Evolutionary conservation across 441 rosid species (phyloP).

Genomic region (Pelargonium cotyledonis): DNA sequence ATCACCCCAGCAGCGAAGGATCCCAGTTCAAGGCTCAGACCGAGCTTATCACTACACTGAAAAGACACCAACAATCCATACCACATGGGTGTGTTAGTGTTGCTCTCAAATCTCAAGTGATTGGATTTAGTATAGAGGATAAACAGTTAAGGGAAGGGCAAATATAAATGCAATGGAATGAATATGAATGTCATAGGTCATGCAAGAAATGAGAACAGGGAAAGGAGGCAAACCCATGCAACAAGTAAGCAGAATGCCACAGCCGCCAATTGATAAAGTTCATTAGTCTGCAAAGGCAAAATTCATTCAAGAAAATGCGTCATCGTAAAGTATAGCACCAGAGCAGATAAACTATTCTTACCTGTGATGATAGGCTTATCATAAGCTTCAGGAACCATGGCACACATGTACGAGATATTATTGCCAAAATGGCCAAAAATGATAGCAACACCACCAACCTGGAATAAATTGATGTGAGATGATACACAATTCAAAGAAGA

Average conservation of each 20-base stretch:
- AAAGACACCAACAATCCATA: conserved; percentile 25
- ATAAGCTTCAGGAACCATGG: conserved; percentile 94
- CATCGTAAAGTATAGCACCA: conserved; percentile 14
- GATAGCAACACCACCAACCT: conserved; percentile 68
- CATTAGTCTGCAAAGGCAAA: conserved; percentile 67
- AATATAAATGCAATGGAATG: neutral
- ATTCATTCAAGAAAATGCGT: conserved; percentile 21
- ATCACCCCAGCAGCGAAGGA: conserved; percentile 97
- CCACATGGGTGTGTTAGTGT: neutral
- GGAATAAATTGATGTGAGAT: conserved; percentile 22
- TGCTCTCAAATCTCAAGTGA: neutral
- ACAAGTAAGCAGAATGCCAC: conserved; percentile 96
- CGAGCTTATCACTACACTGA: conserved; percentile 97
- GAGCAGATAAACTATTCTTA: conserved; percentile 24
- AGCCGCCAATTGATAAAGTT: conserved; percentile 86
- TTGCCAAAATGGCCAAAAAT: conserved; percentile 63
- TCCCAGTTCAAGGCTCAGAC: conserved; percentile 92
- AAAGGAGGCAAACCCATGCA: conserved; percentile 73
- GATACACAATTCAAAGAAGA: conserved; percentile 13
- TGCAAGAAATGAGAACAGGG: conserved; percentile 7
- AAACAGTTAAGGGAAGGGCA: neutral
- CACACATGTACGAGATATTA: conserved; percentile 74
- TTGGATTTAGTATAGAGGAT: neutral
- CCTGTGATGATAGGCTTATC: conserved; percentile 91
- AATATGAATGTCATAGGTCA: neutral